These are phyloP conservation scores for Solanum acaule DNA, from an alignment of 257 asterid species.

Conservation along the genomic window DNA sequence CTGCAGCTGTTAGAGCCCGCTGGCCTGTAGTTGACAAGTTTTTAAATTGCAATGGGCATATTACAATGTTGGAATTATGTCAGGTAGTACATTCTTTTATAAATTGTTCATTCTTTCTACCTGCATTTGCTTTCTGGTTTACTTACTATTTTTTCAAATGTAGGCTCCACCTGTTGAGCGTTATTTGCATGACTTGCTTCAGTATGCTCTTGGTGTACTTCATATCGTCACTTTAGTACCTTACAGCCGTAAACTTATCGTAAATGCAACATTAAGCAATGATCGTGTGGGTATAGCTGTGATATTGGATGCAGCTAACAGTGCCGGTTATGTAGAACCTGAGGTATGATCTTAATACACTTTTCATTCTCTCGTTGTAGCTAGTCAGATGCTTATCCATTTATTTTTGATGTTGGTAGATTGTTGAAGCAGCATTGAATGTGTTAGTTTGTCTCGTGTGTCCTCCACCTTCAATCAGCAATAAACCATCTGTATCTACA, in stretches of 20 bases:
- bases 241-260: constrained; percentile 74
- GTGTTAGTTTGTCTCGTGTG: constrained; percentile 89
- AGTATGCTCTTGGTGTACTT: constrained; percentile 85
- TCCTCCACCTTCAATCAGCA: constrained; percentile 99
- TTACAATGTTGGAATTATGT: constrained; percentile 91
- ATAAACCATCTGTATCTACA: constrained; percentile 50
- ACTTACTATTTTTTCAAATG: constrained; percentile 10
- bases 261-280: constrained; percentile 81
- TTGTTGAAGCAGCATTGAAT: constrained; percentile 84
- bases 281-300: constrained; percentile 94
- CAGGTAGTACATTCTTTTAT: constrained; percentile 46
- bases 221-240: constrained; percentile 87
- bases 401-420: constrained; percentile 33
- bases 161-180: constrained; percentile 99
- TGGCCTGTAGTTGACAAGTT: constrained; percentile 90
- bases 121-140: neutral
- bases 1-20: constrained; percentile 73
- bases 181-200: constrained; percentile 87
- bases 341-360: constrained; percentile 45
- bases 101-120: neutral
- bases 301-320: constrained; percentile 90
- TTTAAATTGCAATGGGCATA: constrained; percentile 68
- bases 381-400: neutral
- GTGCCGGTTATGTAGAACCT: constrained; percentile 92
- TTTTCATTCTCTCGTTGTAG: neutral